phyloP scores from a whole-genome alignment of 208 protist genomes.

The Pavlovales sp. region DNA sequence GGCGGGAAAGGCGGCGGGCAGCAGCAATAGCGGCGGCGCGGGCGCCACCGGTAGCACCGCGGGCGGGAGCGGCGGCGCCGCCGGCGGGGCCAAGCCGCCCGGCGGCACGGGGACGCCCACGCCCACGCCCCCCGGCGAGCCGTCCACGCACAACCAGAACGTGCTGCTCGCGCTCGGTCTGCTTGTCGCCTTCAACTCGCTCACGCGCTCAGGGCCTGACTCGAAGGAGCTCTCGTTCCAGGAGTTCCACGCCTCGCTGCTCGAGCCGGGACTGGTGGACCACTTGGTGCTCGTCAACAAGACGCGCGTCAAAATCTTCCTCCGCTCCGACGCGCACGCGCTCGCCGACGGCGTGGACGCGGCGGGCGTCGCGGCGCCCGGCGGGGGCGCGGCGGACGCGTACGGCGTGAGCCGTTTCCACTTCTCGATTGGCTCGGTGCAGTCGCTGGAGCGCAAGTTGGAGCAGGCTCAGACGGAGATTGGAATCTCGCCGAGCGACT shows the following conservation, averaged over 20 bases:
- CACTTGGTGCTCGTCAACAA: constrained; percentile 50
- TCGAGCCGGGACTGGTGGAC: constrained; percentile 25
- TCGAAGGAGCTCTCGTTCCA: constrained; percentile 42
- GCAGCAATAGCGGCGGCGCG: background rate
- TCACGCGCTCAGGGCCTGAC: background rate
- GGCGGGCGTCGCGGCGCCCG: background rate
- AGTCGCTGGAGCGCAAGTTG: constrained; percentile 54
- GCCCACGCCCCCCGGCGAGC: background rate
- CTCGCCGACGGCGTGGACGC: background rate
- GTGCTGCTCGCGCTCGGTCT: background rate
- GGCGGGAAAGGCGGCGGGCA: background rate
- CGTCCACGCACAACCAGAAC: background rate
- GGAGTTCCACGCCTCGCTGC: constrained; percentile 34
- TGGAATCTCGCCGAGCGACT: constrained; percentile 50
- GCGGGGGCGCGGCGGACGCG: background rate
- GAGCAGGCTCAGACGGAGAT: constrained; percentile 57
- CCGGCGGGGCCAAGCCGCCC: background rate
- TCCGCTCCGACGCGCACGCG: background rate
- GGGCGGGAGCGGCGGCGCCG: background rate
- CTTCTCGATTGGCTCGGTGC: constrained; percentile 43
- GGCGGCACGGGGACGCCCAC: background rate
- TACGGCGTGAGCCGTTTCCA: background rate
- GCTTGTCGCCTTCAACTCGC: background rate
- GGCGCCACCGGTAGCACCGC: background rate
- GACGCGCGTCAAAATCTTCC: constrained; percentile 15